Evolutionary conservation across 176 grass and related monocot genomes (phyloP).

Genomic region (Avena eriantha): DNA sequence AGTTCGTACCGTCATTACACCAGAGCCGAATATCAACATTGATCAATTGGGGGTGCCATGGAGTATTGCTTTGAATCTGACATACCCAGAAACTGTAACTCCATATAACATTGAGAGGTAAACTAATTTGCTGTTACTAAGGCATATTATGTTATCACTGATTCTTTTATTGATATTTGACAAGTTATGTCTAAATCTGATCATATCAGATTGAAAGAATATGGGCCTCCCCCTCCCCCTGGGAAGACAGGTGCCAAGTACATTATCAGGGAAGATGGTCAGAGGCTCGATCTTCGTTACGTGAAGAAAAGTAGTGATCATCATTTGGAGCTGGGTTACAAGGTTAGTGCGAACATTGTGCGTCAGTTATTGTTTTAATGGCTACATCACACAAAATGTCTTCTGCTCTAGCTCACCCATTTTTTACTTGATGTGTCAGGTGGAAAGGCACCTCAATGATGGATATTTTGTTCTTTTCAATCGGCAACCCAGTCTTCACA

Average conservation of each 20-base stretch:
- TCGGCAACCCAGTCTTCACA: slow-evolving; percentile 94
- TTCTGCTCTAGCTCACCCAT: slow-evolving; percentile 7
- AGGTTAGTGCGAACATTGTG: slow-evolving; percentile 46
- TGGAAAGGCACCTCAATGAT: slow-evolving; percentile 90
- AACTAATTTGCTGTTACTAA: slow-evolving; percentile 10
- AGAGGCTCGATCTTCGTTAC: slow-evolving; percentile 91
- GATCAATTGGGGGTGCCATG: slow-evolving; percentile 94
- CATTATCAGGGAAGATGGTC: slow-evolving; percentile 95
- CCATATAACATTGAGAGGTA: slow-evolving; percentile 99
- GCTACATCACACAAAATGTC: not conserved
- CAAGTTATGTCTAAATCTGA: slow-evolving; percentile 30
- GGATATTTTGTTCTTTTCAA: slow-evolving; percentile 97
- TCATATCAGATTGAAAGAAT: slow-evolving; percentile 80
- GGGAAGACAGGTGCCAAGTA: slow-evolving; percentile 96
- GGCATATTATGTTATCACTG: not conserved
- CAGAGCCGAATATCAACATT: slow-evolving; percentile 96
- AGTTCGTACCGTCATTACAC: slow-evolving; percentile 89
- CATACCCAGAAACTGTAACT: slow-evolving; percentile 96
- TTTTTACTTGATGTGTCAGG: slow-evolving; percentile 52
- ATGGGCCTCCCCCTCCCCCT: slow-evolving; percentile 88
- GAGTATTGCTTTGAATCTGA: slow-evolving; percentile 98
- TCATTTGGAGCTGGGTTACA: slow-evolving; percentile 95
- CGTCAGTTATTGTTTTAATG: not conserved
- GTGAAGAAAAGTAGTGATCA: slow-evolving; percentile 99
- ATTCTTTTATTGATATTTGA: slow-evolving; percentile 18